phyloP scores from a whole-genome alignment of 2,329 filamentous ascomycete species.

The Botryotinia calthae region DNA sequence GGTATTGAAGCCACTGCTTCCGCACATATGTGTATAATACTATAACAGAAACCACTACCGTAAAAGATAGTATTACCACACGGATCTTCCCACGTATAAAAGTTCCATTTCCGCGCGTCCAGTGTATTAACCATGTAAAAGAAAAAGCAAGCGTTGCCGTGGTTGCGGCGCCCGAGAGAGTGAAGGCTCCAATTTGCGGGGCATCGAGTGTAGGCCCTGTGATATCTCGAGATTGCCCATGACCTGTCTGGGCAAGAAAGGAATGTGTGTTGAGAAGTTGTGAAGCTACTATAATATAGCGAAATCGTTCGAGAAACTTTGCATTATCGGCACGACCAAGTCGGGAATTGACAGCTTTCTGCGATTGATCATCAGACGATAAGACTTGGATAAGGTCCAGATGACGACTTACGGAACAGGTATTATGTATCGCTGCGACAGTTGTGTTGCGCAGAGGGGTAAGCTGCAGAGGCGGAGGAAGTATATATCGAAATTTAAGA shows the following conservation, averaged over 20 bases:
- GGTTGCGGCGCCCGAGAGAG: constrained; percentile 62
- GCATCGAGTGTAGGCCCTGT: constrained; percentile 25
- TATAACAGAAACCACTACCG: constrained; percentile 51
- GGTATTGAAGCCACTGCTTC: constrained; percentile 77
- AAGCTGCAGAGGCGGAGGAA: constrained; percentile 46
- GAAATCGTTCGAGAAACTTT: constrained; percentile 86
- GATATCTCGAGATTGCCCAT: constrained; percentile 30
- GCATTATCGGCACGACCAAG: constrained; percentile 77
- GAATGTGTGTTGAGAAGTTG: constrained; percentile 76
- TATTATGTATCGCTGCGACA: constrained; percentile 48
- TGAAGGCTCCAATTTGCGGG: constrained; percentile 47
- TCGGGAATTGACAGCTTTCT: constrained; percentile 69
- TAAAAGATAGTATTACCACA: constrained; percentile 46
- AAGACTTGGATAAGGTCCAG: neutral
- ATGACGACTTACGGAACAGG: constrained; percentile 49
- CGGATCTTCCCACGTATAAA: constrained; percentile 56
- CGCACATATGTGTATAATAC: constrained; percentile 70
- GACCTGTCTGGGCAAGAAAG: constrained; percentile 44
- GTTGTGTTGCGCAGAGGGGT: constrained; percentile 43
- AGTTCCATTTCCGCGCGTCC: constrained; percentile 56
- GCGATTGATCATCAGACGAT: constrained; percentile 30
- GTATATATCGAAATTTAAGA: constrained; percentile 52
- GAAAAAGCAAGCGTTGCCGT: constrained; percentile 62
- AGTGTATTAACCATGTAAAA: constrained; percentile 63
- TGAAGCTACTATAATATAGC: constrained; percentile 89